Evolutionary conservation across 1,284 basidiomycete species (phyloP), one percentile per base, ranked within the genome.

Genomic region (Rhodotorula sp.): DNA sequence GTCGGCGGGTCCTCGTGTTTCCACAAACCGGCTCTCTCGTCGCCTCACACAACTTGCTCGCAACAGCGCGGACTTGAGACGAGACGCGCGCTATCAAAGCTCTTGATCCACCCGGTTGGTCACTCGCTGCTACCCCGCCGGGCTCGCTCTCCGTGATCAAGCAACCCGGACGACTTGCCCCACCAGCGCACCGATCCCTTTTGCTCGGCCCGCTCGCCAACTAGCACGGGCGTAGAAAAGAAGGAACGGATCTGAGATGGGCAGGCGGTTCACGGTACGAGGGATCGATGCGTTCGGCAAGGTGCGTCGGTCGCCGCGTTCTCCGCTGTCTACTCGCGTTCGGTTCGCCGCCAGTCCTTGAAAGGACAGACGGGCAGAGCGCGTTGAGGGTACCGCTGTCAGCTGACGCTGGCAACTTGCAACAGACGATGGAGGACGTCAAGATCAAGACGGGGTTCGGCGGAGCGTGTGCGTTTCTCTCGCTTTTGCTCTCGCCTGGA

Each of bases 271-370:
- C 62, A 67, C 66, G 2, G 62, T 69, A 80, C 66, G 79, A 77
- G 63, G 81, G 81, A 86, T 98, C 73, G 95, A 99, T 85, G 95
- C 95, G 81, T 99, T 99, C 85, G 95, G 94, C 75, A 98, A 97
- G 89, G 95, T 94, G 79, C 78, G 84, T 60, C n/a, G 43, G 0
- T 38, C 26, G 21, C 8, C 23, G 28, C 12, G 5, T n/a, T 47
- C 52, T 49, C 34, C 15, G 38, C 26, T 14, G 16, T 26, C 15
- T 19, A 8, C 57, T 21, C 57, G 58, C 21, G 47, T 3, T 18
- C 52, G 26, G 60, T 67, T 34, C 34, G 34, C 34, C 34, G 34
- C 34, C 34, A 5, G 34, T 34, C 34, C 7, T 34, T 34, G 34
- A 3, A 34, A 5, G 34, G 34, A 2, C 34, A 34, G 34, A 34